Conservation (phyloP, 2,329 filamentous ascomycete species). For the Phialophora tarda region DNA sequence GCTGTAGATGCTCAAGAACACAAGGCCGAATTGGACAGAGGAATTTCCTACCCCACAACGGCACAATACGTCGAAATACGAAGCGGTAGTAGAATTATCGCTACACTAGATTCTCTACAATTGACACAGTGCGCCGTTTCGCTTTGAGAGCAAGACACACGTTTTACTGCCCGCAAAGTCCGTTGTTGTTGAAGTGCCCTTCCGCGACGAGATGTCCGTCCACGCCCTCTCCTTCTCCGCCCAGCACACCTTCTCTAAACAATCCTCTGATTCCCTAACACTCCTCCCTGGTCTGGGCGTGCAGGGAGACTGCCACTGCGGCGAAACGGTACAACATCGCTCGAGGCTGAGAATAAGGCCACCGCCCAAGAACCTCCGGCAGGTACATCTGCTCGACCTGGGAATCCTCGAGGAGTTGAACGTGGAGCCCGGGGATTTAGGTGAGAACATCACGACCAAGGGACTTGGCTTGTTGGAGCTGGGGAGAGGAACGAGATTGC, state of each 20-base stretch:
- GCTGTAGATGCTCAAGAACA: not conserved
- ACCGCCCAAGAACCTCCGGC: conserved; percentile 40
- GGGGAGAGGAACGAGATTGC: conserved; percentile 36
- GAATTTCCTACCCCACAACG: not conserved
- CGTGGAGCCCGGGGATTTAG: conserved; percentile 36
- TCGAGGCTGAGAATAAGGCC: conserved; percentile 37
- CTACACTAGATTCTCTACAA: not conserved
- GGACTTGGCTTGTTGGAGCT: conserved; percentile 23
- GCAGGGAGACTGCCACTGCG: conserved; percentile 40
- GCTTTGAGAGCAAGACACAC: not conserved
- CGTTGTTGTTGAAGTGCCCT: not conserved
- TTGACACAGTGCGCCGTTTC: not conserved
- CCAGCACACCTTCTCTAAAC: conserved; percentile 41
- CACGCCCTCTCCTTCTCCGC: conserved; percentile 30
- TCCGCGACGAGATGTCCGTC: conserved; percentile 2
- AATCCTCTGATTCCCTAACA: conserved; percentile 33
- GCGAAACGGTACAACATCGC: conserved; percentile 39
- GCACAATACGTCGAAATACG: not conserved
- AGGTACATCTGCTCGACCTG: conserved; percentile 41
- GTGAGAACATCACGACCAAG: conserved; percentile 41
- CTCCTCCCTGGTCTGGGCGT: conserved; percentile 39
- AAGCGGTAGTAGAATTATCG: not conserved
- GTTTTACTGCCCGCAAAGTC: not conserved
- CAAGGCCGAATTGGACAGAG: not conserved
- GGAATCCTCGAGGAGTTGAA: conserved; percentile 36